Conservation (phyloP, 2,329 filamentous ascomycete species). For the Pseudogymnoascus sp. region DNA sequence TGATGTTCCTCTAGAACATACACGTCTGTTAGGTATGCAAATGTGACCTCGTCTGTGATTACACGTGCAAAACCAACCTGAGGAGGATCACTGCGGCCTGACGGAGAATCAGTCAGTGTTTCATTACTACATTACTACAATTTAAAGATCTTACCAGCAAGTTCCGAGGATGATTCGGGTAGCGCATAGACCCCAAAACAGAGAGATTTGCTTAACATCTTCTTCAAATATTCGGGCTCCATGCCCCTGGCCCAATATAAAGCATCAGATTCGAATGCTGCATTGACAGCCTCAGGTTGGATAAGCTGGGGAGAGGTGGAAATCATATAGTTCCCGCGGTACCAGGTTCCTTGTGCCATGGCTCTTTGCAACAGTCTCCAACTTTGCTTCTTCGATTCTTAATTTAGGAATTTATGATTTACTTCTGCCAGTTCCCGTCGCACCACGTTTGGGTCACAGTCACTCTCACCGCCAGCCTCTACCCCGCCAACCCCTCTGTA, state of each 20-base stretch:
- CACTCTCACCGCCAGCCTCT: conserved; percentile 1
- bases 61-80: conserved; percentile 52
- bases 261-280: conserved; percentile 45
- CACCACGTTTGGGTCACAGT: background rate
- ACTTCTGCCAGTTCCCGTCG: background rate
- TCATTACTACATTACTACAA: background rate
- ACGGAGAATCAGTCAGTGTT: background rate
- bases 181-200: conserved; percentile 49
- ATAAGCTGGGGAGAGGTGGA: conserved; percentile 52
- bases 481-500: conserved; percentile 3
- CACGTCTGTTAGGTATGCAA: conserved; percentile 62
- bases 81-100: conserved; percentile 20
- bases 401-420: background rate
- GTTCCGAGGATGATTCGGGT: conserved; percentile 25
- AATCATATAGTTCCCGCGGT: conserved; percentile 46
- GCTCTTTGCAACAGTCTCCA: background rate
- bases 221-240: conserved; percentile 38
- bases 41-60: conserved; percentile 61
- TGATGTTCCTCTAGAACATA: conserved; percentile 54
- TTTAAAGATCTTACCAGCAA: conserved; percentile 24
- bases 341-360: conserved; percentile 33
- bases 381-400: background rate
- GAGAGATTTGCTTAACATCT: conserved; percentile 48
- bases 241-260: conserved; percentile 53
- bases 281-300: conserved; percentile 44